phyloP scores from a whole-genome alignment of 2,329 filamentous ascomycete genomes.

The Didymosphaeria variabile region DNA sequence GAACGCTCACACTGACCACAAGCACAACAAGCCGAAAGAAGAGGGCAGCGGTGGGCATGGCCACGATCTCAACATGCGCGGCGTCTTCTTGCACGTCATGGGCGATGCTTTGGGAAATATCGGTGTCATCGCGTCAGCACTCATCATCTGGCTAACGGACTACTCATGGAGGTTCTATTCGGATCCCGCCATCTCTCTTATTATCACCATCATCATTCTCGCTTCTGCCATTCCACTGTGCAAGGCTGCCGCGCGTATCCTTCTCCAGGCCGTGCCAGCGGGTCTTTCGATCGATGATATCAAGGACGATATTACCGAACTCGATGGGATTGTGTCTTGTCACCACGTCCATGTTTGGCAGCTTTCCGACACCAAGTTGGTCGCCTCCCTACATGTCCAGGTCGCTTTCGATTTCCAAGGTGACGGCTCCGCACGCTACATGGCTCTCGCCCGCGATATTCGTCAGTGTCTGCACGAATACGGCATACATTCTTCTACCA shows the following conservation, averaged over 20 bases:
- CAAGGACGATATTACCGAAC: conserved; percentile 84
- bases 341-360: conserved; percentile 99
- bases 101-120: conserved; percentile 88
- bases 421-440: conserved; percentile 80
- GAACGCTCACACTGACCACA: conserved; percentile 72
- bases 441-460: conserved; percentile 84
- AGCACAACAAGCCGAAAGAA: conserved; percentile 81
- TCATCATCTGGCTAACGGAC: conserved; percentile 90
- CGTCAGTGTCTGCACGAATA: conserved; percentile 91
- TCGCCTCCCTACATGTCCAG: conserved; percentile 93
- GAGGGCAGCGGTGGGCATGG: conserved; percentile 67
- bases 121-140: conserved; percentile 81
- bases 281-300: conserved; percentile 90
- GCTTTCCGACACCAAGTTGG: conserved; percentile 90
- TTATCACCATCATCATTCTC: conserved; percentile 84
- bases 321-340: conserved; percentile 87
- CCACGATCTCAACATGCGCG: conserved; percentile 95
- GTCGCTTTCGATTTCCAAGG: conserved; percentile 89
- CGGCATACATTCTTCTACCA: conserved; percentile 95
- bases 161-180: conserved; percentile 86
- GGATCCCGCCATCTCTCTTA: conserved; percentile 88
- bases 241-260: conserved; percentile 81
- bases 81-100: conserved; percentile 74
- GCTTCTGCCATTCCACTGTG: conserved; percentile 81
- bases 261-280: conserved; percentile 92